A percentile compares a stretch with the other conserved stretches of the same genome.
Conservation (phyloP, 2,329 filamentous ascomycete species). For the Neofusicoccum kwambonambiense region DNA sequence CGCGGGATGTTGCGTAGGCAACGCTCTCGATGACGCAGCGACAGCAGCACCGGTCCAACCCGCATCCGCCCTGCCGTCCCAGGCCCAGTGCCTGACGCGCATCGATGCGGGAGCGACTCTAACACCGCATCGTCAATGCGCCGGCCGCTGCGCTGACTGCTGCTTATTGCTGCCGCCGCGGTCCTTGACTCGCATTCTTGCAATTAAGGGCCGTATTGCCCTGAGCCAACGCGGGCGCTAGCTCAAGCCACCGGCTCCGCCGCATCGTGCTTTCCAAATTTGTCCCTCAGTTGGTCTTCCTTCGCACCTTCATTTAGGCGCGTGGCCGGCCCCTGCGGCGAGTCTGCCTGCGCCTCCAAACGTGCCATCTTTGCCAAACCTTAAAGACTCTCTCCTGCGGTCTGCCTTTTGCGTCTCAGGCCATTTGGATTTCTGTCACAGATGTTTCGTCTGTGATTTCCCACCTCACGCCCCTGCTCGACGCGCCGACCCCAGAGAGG, state of each 20-base stretch:
- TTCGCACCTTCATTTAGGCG: background rate
- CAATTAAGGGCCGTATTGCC: background rate
- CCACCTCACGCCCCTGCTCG: background rate
- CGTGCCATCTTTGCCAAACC: background rate
- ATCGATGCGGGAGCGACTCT: background rate
- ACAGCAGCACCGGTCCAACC: background rate
- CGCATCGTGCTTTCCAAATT: constrained; percentile 11
- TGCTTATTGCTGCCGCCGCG: background rate
- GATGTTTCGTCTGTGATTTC: background rate
- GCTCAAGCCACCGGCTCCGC: background rate
- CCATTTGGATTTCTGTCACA: background rate
- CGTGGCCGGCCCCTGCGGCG: background rate
- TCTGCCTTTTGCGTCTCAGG: background rate
- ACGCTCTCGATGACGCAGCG: too few species aligned
- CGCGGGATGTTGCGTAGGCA: too few species aligned
- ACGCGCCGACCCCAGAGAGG: background rate
- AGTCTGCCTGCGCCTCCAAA: background rate
- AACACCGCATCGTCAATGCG: too few species aligned
- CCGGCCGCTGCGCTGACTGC: too few species aligned
- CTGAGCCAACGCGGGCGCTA: background rate
- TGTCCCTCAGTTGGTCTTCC: background rate
- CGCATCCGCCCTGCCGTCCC: background rate
- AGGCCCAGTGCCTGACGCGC: background rate
- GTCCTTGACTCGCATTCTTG: background rate
- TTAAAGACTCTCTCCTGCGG: background rate